These are phyloP conservation scores for Mortierella sp. DNA, from an alignment of 371 early-diverging fungal species.

Conservation along the genomic window DNA sequence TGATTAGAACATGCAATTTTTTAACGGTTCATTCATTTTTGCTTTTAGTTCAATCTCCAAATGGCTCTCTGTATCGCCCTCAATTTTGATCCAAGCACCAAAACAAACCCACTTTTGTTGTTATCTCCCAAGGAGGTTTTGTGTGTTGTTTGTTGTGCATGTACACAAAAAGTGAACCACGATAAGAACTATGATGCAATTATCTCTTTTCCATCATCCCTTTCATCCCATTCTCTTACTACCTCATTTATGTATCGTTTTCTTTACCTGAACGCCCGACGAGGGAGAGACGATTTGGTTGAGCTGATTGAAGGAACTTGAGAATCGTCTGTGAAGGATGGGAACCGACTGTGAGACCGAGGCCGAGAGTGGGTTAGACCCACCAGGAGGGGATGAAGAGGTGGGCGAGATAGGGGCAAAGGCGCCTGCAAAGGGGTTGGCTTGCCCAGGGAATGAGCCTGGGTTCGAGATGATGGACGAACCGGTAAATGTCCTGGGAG, in stretches of 20 bases:
- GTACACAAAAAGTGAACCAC: neutral
- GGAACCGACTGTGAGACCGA: constrained; percentile 27
- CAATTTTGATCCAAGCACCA: no score
- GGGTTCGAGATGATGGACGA: constrained; percentile 46
- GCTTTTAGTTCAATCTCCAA: neutral
- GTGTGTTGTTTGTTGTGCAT: neutral
- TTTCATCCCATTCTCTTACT: neutral
- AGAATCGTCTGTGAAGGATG: constrained; percentile 44
- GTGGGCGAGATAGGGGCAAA: constrained; percentile 34
- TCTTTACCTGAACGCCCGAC: constrained; percentile 23
- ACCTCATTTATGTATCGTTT: neutral
- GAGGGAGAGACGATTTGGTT: constrained; percentile 35
- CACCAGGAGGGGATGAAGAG: constrained; percentile 12
- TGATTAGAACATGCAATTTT: neutral
- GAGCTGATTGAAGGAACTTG: constrained; percentile 49
- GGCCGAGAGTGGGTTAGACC: neutral
- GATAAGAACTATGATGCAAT: constrained; percentile 6
- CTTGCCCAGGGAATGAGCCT: constrained; percentile 16
- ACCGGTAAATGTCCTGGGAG: constrained; percentile 42
- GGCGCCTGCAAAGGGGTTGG: constrained; percentile 8
- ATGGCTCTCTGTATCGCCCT: no score
- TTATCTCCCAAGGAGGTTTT: neutral
- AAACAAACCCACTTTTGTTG: neutral
- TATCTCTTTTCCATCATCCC: neutral
- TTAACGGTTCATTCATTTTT: constrained; percentile 4